These are phyloP conservation scores for Guyanaporus albipodus DNA, from an alignment of 768 basidiomycete genomes.

Conservation along the genomic window DNA sequence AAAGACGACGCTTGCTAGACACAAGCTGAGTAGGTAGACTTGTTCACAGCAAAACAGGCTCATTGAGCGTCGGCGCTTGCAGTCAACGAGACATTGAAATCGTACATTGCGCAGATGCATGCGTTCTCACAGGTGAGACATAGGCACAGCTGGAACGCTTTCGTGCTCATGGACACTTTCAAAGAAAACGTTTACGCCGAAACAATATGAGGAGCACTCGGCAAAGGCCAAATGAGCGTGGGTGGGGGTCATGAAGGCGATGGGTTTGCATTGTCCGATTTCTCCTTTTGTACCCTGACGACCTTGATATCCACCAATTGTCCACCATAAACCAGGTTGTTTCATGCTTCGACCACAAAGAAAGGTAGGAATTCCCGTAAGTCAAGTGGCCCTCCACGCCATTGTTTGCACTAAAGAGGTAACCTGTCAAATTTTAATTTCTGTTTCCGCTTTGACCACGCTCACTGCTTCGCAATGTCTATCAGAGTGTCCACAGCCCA, in stretches of 20 bases:
- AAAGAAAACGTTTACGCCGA: slow-evolving; percentile 72
- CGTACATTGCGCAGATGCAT: slow-evolving; percentile 75
- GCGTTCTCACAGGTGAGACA: slow-evolving; percentile 78
- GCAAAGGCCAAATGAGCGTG: slow-evolving; percentile 30
- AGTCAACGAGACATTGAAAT: slow-evolving; percentile 79
- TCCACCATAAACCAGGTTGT: neutral
- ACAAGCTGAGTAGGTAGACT: slow-evolving; percentile 55
- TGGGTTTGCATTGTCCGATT: no score
- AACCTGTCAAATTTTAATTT: neutral
- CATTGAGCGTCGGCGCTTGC: slow-evolving; percentile 6
- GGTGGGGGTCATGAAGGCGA: neutral
- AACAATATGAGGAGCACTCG: slow-evolving; percentile 54
- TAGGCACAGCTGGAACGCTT: neutral
- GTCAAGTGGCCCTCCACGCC: no score
- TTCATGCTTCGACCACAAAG: neutral
- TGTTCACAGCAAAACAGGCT: neutral
- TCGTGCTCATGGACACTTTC: neutral
- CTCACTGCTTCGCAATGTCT: neutral
- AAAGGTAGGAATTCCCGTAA: neutral
- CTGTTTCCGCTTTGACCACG: slow-evolving; percentile 10
- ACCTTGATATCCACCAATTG: neutral
- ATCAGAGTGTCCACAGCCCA: slow-evolving; percentile 1
- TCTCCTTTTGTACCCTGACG: no score
- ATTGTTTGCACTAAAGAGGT: no score
- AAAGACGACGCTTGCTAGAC: slow-evolving; percentile 73